Conservation (phyloP, 1,139 yeast species). For the Candida sojae region DNA sequence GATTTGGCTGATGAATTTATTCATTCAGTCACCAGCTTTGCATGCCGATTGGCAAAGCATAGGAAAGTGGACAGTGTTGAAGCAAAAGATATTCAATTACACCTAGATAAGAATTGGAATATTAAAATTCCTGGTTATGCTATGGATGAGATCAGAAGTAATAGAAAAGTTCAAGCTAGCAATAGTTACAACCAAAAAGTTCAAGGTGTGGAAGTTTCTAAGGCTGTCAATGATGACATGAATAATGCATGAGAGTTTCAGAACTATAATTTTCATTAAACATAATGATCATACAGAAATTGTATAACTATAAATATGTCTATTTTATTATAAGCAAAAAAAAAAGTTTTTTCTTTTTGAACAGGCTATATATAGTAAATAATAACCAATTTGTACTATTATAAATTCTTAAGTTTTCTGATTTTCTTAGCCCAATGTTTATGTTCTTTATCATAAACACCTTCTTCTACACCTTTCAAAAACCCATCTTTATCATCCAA, state of each 20-base stretch:
- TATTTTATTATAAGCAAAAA: background rate
- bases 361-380: background rate
- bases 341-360: background rate
- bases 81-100: conserved; percentile 87
- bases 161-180: conserved; percentile 81
- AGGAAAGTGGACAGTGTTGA: conserved; percentile 86
- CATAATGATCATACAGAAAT: no score
- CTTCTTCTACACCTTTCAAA: conserved; percentile 42
- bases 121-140: conserved; percentile 93
- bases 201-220: conserved; percentile 29
- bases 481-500: conserved; percentile 43
- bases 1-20: conserved; percentile 97
- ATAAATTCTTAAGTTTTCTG: conserved; percentile 21
- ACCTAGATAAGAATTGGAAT: conserved; percentile 94
- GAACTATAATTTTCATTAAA: no score
- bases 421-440: conserved; percentile 53
- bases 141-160: conserved; percentile 87
- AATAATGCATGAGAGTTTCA: conserved; percentile 6
- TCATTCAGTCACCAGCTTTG: conserved; percentile 86
- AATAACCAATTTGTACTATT: background rate
- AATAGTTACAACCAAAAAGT: conserved; percentile 69
- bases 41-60: conserved; percentile 95
- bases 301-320: background rate
- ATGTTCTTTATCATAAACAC: conserved; percentile 44
- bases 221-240: conserved; percentile 25